phyloP scores from a whole-genome alignment of 2,329 filamentous ascomycete genomes.

The Alternaria ventricosa region DNA sequence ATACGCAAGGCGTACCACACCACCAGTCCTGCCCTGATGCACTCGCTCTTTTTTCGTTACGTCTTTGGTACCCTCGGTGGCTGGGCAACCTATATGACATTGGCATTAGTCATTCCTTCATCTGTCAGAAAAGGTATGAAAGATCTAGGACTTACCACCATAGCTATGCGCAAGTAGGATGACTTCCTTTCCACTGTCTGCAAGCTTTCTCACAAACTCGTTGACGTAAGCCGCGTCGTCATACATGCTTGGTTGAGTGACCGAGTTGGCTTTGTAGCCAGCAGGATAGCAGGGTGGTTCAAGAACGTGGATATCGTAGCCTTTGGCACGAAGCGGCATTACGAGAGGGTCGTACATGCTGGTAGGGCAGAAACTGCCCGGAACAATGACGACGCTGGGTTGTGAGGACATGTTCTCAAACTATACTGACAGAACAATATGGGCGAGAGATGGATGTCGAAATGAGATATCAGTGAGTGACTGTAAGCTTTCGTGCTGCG shows the following conservation, averaged over 20 bases:
- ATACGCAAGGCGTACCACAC: conserved; percentile 34
- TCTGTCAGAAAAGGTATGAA: neutral
- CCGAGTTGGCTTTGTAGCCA: conserved; percentile 8
- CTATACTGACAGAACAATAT: neutral
- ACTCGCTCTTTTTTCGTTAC: conserved; percentile 33
- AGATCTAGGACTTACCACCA: conserved; percentile 29
- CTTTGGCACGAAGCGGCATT: conserved; percentile 12
- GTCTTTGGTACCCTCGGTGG: conserved; percentile 37
- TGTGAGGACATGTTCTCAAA: conserved; percentile 12
- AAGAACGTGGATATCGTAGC: conserved; percentile 22
- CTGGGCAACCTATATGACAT: conserved; percentile 19
- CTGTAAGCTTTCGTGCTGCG: neutral
- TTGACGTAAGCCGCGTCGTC: conserved; percentile 43
- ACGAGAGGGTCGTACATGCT: conserved; percentile 23
- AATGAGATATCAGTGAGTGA: neutral
- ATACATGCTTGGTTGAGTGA: conserved; percentile 24
- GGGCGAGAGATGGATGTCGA: neutral
- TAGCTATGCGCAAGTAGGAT: conserved; percentile 50
- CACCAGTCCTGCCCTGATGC: conserved; percentile 39
- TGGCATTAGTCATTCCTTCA: neutral
- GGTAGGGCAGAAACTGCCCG: conserved; percentile 31
- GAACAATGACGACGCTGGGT: conserved; percentile 30
- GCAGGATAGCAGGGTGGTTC: conserved; percentile 20
- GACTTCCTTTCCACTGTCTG: conserved; percentile 45
- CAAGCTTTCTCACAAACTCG: conserved; percentile 24